Evolutionary conservation across 805 yeast genomes (phyloP), one percentile per base, ranked within the genome.

Genomic region (Candida arabinofermentans): DNA sequence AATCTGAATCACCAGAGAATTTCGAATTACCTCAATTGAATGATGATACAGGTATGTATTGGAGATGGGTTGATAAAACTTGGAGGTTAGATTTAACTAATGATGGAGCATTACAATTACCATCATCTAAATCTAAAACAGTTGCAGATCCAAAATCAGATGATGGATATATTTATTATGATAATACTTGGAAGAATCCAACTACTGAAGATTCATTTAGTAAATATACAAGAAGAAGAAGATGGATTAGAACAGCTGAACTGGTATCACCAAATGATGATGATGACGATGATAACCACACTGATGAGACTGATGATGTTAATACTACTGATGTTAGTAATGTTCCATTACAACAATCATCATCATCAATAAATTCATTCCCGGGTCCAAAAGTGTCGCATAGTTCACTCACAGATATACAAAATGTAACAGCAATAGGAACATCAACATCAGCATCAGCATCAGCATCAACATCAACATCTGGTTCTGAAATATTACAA

Each of bases 231-330:
- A 77, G 99, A 62, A 77, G 96, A 59, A 78, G 99, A 68, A 75
- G 97, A 59, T 91, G 99, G 99, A 77, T 91, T 13, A 77, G 99
- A 49, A 87, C 95, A 1, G 99, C 99, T 0, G 95, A 87, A 61
- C 70, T 89, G 50, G 81, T 85, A 7, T 64, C 74, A 4, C 53
- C 63, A 12, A 46, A 51, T 6, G 50, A 50, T 26, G 27, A 40
- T 3, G 32, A 33, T 10, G 30, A 30, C 9, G 13, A 19, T 19
- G 33, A 24, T 23, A 21, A 13, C 22, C 12, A n/a, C n/a, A n/a
- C n/a, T n/a, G n/a, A n/a, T n/a, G n/a, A n/a, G n/a, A n/a, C n/a
- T n/a, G n/a, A n/a, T n/a, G n/a, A n/a, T n/a, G n/a, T n/a, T n/a
- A n/a, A n/a, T n/a, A n/a, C n/a, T n/a, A n/a, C n/a, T n/a, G n/a